phyloP scores from a whole-genome alignment of 2,329 filamentous ascomycete genomes.

The Grosmannia penicillata region DNA sequence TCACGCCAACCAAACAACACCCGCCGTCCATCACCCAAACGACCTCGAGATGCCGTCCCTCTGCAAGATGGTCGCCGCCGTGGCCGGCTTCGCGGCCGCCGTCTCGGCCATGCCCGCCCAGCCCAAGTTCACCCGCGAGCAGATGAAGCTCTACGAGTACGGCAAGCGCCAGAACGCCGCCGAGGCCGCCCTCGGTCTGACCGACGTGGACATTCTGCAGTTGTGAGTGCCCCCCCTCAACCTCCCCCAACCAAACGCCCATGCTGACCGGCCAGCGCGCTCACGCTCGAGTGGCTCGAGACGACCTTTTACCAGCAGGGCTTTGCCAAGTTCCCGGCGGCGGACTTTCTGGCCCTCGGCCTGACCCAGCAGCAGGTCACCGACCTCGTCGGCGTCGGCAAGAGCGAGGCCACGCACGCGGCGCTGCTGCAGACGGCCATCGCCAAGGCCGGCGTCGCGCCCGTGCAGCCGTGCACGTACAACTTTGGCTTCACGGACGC shows the following conservation, averaged over 20 bases:
- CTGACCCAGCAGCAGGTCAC: constrained; percentile 37
- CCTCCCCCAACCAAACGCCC: no score
- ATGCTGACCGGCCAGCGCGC: constrained; percentile 31
- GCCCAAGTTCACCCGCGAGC: constrained; percentile 26
- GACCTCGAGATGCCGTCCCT: constrained; percentile 27
- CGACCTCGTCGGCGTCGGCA: constrained; percentile 46
- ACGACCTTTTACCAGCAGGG: constrained; percentile 57
- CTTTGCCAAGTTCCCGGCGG: constrained; percentile 49
- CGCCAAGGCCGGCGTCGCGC: constrained; percentile 44
- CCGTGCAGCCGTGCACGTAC: constrained; percentile 57
- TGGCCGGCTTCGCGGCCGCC: constrained; percentile 29
- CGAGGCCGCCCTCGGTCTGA: constrained; percentile 29
- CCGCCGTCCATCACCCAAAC: constrained; percentile 11
- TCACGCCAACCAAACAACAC: constrained; percentile 11
- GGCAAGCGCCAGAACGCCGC: constrained; percentile 35
- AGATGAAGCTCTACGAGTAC: constrained; percentile 30
- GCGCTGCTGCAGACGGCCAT: constrained; percentile 43
- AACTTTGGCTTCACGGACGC: constrained; percentile 56
- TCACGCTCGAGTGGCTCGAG: constrained; percentile 64
- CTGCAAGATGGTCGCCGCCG: constrained; percentile 26
- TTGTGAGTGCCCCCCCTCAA: constrained; percentile 27
- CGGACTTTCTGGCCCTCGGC: constrained; percentile 50
- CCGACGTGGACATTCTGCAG: constrained; percentile 41
- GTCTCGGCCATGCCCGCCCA: constrained; percentile 30
- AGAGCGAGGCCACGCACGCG: constrained; percentile 50